Evolutionary conservation across 202 grass and related monocot genomes (phyloP).

Genomic region (Carex arenaria): DNA sequence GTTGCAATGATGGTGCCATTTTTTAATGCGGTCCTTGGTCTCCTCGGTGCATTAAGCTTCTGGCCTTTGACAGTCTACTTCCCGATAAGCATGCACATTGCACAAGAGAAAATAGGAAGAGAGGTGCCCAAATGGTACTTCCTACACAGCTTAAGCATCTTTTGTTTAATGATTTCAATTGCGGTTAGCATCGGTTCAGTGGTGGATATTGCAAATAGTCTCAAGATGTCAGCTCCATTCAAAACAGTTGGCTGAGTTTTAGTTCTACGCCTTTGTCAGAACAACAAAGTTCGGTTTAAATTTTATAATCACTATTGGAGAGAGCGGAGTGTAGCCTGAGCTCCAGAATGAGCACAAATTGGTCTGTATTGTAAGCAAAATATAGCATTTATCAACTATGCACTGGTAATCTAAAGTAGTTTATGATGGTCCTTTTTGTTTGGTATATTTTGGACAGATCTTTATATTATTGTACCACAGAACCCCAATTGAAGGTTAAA

Average conservation of each 20-base stretch:
- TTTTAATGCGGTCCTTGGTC: slow-evolving; percentile 75
- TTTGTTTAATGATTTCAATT: slow-evolving; percentile 71
- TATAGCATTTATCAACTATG: not conserved
- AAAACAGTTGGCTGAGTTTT: slow-evolving; percentile 36
- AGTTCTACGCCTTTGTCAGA: not conserved
- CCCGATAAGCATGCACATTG: slow-evolving; percentile 77
- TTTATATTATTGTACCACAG: not conserved
- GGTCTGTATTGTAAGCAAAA: not conserved
- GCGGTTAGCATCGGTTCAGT: slow-evolving; percentile 72
- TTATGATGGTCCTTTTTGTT: not conserved
- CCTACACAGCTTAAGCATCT: slow-evolving; percentile 61
- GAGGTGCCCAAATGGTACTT: slow-evolving; percentile 44
- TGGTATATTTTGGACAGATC: not conserved
- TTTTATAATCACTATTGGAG: not conserved
- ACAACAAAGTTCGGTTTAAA: not conserved
- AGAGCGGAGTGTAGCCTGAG: not conserved
- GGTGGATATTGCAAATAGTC: slow-evolving; percentile 57
- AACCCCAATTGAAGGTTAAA: not conserved
- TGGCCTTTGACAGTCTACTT: slow-evolving; percentile 83
- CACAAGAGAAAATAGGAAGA: slow-evolving; percentile 46
- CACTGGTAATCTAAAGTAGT: not conserved
- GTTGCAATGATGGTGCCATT: slow-evolving; percentile 80
- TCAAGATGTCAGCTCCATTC: slow-evolving; percentile 52
- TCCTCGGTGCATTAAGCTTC: slow-evolving; percentile 79
- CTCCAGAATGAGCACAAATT: not conserved